phyloP scores from a whole-genome alignment of 192 early-diverging fungal species.

The Coemansia sp. region DNA sequence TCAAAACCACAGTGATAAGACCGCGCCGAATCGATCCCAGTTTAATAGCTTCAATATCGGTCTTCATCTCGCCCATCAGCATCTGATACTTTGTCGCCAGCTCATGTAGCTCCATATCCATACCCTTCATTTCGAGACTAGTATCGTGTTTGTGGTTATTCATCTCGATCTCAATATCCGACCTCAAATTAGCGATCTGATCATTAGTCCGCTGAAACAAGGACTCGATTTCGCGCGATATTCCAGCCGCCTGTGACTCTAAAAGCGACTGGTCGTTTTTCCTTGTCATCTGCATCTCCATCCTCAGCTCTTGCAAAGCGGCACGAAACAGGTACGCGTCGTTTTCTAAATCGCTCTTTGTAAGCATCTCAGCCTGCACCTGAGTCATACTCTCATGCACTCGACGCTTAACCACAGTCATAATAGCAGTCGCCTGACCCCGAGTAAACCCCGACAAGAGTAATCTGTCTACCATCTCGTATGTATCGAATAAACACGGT shows the following conservation, averaged over 20 bases:
- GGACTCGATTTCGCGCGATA: conserved; percentile 78
- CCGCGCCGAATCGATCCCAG: conserved; percentile 80
- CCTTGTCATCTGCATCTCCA: conserved; percentile 71
- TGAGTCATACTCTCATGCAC: conserved; percentile 43
- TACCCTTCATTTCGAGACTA: conserved; percentile 72
- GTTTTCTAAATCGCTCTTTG: conserved; percentile 80
- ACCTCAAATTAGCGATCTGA: conserved; percentile 71
- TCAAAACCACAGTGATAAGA: conserved; percentile 53
- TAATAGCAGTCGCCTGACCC: conserved; percentile 71
- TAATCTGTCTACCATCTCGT: conserved; percentile 67
- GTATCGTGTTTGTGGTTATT: conserved; percentile 87
- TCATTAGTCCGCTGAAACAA: conserved; percentile 76
- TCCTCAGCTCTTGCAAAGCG: conserved; percentile 77
- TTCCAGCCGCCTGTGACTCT: conserved; percentile 69
- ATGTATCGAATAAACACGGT: conserved; percentile 74
- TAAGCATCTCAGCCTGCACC: conserved; percentile 60
- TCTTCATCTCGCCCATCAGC: conserved; percentile 78
- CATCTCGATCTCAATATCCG: conserved; percentile 87
- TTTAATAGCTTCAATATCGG: conserved; percentile 85
- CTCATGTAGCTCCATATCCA: conserved; percentile 78
- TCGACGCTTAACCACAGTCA: conserved; percentile 71
- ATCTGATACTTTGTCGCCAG: conserved; percentile 85
- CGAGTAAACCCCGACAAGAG: conserved; percentile 67
- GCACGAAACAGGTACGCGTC: conserved; percentile 82
- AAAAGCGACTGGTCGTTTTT: conserved; percentile 75